A percentile compares a stretch with the other conserved stretches of the same genome.
Evolutionary conservation across 257 asterid genomes (phyloP).

Genomic region (Nicotiana attenuata): DNA sequence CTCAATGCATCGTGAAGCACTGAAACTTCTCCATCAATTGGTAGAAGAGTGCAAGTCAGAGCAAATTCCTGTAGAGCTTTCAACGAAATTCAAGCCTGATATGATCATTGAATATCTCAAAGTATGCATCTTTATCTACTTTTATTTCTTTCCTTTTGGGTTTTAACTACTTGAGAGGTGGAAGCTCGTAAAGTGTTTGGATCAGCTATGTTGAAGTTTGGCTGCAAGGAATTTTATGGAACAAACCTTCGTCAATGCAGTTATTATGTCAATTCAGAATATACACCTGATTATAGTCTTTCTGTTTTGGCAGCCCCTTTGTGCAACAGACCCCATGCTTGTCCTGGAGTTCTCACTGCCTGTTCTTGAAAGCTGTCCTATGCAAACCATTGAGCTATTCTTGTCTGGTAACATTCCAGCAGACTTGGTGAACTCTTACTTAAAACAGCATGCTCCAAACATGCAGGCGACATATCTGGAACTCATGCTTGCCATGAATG

Average conservation of each 20-base stretch:
- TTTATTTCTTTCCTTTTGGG: slow-evolving; percentile 6
- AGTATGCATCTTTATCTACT: slow-evolving; percentile 40
- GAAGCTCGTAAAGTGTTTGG: neutral
- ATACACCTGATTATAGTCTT: neutral
- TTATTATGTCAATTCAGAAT: neutral
- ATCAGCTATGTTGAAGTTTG: neutral
- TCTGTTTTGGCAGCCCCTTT: slow-evolving; percentile 65
- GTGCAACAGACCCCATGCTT: slow-evolving; percentile 89
- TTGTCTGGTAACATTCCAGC: slow-evolving; percentile 97
- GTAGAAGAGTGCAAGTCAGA: slow-evolving; percentile 82
- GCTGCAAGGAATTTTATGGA: neutral
- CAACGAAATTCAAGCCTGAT: slow-evolving; percentile 85
- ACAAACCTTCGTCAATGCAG: neutral
- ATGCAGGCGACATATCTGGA: slow-evolving; percentile 95
- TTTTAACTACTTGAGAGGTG: neutral
- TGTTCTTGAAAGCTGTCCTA: slow-evolving; percentile 90
- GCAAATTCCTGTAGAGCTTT: slow-evolving; percentile 67
- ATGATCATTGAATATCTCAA: slow-evolving; percentile 88
- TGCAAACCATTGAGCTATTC: slow-evolving; percentile 88
- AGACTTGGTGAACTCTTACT: slow-evolving; percentile 83
- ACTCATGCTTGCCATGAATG: slow-evolving; percentile 90
- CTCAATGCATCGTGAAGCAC: slow-evolving; percentile 84
- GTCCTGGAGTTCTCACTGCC: slow-evolving; percentile 93
- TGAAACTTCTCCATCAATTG: slow-evolving; percentile 76
- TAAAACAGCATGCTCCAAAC: slow-evolving; percentile 91